These are phyloP conservation scores for Magnaporthiopsis rhizophila DNA, from an alignment of 2,329 filamentous ascomycete genomes.

Conservation along the genomic window DNA sequence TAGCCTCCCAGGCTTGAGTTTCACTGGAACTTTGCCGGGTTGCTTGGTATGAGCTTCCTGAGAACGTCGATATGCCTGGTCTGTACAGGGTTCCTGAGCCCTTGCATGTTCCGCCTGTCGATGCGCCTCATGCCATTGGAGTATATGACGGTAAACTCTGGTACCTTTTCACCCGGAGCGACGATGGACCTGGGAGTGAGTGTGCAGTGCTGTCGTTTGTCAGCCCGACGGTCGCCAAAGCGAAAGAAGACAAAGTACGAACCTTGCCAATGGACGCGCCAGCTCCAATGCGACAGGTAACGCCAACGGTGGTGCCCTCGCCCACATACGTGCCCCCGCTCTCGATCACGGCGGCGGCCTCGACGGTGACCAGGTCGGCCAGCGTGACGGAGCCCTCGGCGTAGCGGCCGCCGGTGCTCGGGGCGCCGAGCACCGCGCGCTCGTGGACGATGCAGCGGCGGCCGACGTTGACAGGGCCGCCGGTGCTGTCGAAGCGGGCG, in stretches of 20 bases:
- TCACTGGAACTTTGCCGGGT: constrained; percentile 42
- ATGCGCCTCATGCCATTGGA: constrained; percentile 50
- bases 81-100: constrained; percentile 55
- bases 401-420: constrained; percentile 21
- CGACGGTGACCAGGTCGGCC: constrained; percentile 53
- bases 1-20: neutral
- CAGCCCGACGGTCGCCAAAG: neutral
- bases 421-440: constrained; percentile 46
- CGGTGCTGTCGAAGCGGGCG: constrained; percentile 66
- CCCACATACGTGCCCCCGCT: constrained; percentile 54
- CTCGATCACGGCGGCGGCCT: constrained; percentile 53
- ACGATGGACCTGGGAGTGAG: constrained; percentile 58
- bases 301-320: constrained; percentile 52
- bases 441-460: constrained; percentile 79
- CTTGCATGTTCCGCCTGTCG: constrained; percentile 53
- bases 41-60: constrained; percentile 58
- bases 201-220: constrained; percentile 52
- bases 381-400: constrained; percentile 44
- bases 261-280: constrained; percentile 58
- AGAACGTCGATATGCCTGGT: constrained; percentile 61
- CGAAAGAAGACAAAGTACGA: constrained; percentile 13
- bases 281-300: constrained; percentile 49
- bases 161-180: constrained; percentile 46
- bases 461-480: constrained; percentile 73
- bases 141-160: constrained; percentile 63